Conservation (phyloP, 345 rosid genomes). For the Eucalyptus regnans region DNA sequence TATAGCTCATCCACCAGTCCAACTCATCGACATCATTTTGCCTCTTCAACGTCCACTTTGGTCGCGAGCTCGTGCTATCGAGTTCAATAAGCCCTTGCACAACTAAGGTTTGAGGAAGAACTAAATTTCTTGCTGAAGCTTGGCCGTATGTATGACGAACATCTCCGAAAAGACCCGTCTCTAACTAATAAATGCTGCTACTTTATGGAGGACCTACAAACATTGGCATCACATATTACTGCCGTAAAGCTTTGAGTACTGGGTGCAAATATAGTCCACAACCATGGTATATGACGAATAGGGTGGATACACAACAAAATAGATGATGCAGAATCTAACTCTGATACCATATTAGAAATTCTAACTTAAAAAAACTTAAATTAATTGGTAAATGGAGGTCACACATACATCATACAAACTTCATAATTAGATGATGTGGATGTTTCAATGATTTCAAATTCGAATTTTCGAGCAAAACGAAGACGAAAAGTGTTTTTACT, state of each 20-base stretch:
- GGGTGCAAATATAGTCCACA: neutral
- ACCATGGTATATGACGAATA: neutral
- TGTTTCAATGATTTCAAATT: neutral
- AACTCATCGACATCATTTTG: neutral
- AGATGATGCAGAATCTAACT: accelerated
- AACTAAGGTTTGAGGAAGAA: neutral
- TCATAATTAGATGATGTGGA: accelerated
- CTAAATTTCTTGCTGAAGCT: neutral
- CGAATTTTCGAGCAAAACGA: accelerated
- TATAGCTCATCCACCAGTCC: neutral
- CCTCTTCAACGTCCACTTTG: neutral
- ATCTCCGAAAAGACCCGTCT: neutral
- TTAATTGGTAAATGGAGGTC: accelerated
- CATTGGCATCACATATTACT: neutral
- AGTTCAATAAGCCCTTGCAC: neutral
- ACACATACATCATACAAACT: neutral
- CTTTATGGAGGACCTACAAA: neutral
- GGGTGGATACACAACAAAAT: accelerated
- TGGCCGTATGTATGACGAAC: neutral
- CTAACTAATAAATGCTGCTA: neutral
- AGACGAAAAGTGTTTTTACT: neutral
- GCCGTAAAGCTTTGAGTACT: neutral
- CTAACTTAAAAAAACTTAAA: neutral
- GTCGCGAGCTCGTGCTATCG: neutral
- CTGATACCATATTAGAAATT: neutral